phyloP scores from a whole-genome alignment of 2,329 filamentous ascomycete genomes.

The Monosporascus ibericus region DNA sequence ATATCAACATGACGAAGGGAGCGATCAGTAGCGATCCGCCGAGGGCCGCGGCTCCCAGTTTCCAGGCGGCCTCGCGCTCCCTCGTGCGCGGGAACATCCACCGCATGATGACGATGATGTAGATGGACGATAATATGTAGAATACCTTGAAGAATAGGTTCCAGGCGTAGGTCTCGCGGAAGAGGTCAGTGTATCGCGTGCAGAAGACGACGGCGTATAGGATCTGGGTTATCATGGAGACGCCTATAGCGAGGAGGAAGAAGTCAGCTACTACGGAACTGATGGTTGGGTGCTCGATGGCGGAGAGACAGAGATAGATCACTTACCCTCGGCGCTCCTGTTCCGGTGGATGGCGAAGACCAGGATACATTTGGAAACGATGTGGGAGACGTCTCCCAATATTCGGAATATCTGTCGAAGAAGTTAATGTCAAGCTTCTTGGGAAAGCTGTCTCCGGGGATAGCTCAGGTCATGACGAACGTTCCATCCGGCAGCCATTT shows the following conservation, averaged over 20 bases:
- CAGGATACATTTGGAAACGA: conserved; percentile 81
- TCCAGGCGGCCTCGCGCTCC: conserved; percentile 91
- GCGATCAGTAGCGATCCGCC: conserved; percentile 60
- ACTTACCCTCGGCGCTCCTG: conserved; percentile 70
- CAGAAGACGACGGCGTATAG: conserved; percentile 84
- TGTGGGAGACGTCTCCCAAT: conserved; percentile 77
- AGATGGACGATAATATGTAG: conserved; percentile 78
- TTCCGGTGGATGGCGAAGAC: conserved; percentile 89
- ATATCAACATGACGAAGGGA: conserved; percentile 67
- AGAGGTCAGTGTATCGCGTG: conserved; percentile 81
- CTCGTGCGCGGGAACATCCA: conserved; percentile 79
- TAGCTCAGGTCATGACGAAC: conserved; percentile 8
- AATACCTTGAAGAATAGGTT: conserved; percentile 84
- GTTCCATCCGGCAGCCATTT: conserved; percentile 22
- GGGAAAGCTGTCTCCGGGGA: neutral
- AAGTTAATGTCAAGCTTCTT: conserved; percentile 1
- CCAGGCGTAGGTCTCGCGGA: conserved; percentile 52
- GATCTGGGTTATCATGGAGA: conserved; percentile 85
- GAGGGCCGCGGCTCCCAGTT: conserved; percentile 67
- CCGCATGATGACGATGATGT: conserved; percentile 85
- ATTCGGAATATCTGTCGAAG: conserved; percentile 59
- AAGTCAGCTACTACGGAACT: neutral
- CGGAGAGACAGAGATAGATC: neutral
- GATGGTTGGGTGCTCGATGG: neutral
- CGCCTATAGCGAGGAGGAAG: conserved; percentile 44